Evolutionary conservation across 1,139 yeast genomes (phyloP).

Genomic region (Nakaseomyces bracarensis): DNA sequence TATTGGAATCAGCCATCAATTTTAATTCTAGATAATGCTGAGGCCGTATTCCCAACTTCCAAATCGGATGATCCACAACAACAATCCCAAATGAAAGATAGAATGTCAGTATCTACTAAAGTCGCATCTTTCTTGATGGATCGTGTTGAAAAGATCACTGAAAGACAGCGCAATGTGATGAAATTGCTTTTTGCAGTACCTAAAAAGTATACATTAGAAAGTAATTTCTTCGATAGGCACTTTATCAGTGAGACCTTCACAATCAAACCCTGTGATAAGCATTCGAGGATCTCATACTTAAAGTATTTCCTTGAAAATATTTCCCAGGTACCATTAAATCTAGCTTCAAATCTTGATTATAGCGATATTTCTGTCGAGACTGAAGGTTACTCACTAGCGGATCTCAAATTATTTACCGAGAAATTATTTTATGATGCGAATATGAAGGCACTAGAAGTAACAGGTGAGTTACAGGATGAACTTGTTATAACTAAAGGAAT

Average conservation of each 20-base stretch:
- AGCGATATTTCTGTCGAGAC: slow-evolving; percentile 53
- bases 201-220: slow-evolving; percentile 60
- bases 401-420: slow-evolving; percentile 63
- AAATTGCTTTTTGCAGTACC: slow-evolving; percentile 39
- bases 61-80: slow-evolving; percentile 18
- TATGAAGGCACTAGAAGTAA: slow-evolving; percentile 8
- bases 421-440: slow-evolving; percentile 57
- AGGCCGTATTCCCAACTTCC: slow-evolving; percentile 47
- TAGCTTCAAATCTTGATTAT: slow-evolving; percentile 27
- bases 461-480: slow-evolving; percentile 8
- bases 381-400: slow-evolving; percentile 86
- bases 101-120: slow-evolving; percentile 20
- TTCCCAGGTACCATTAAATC: slow-evolving; percentile 29
- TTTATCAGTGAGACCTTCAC: slow-evolving; percentile 56
- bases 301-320: slow-evolving; percentile 38
- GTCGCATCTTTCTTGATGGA: slow-evolving; percentile 34
- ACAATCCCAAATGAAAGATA: slow-evolving; percentile 28
- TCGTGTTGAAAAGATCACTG: slow-evolving; percentile 35
- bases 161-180: slow-evolving; percentile 32
- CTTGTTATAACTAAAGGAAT: slow-evolving; percentile 27
- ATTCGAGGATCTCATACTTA: slow-evolving; percentile 47
- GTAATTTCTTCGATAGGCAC: slow-evolving; percentile 57
- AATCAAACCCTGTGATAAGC: slow-evolving; percentile 63
- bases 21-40: slow-evolving; percentile 73
- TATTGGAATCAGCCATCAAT: slow-evolving; percentile 78